A percentile compares a stretch with the other conserved stretches of the same genome.
Conservation (phyloP, 192 early-diverging fungal species). For the Lunasporangiospora selenospora region DNA sequence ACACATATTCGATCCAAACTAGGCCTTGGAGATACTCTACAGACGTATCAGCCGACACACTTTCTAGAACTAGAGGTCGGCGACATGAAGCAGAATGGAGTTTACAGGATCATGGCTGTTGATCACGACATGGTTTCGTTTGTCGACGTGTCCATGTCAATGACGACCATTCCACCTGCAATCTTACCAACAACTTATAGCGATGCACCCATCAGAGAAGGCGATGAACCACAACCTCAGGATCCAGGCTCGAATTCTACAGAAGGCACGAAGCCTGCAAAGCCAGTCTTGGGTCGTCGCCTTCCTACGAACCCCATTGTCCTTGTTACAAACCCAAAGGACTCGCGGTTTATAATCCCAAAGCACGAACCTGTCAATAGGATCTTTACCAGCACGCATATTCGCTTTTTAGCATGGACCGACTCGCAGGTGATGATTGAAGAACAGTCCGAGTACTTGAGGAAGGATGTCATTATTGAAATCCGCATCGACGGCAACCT, state of each 20-base stretch:
- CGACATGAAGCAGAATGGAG: conserved; percentile 89
- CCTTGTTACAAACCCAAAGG: conserved; percentile 89
- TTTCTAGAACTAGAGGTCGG: conserved; percentile 87
- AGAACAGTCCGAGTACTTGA: conserved; percentile 17
- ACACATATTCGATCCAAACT: not conserved
- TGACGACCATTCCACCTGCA: conserved; percentile 62
- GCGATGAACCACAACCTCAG: not conserved
- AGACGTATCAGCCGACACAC: conserved; percentile 70
- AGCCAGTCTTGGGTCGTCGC: conserved; percentile 39
- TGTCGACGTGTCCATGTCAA: conserved; percentile 72
- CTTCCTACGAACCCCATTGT: conserved; percentile 72
- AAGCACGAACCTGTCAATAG: conserved; percentile 72
- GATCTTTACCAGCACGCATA: conserved; percentile 68
- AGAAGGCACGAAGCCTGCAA: conserved; percentile 4
- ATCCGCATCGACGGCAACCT: conserved; percentile 58
- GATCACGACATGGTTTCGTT: conserved; percentile 89
- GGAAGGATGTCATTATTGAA: conserved; percentile 46
- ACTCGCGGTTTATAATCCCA: conserved; percentile 76
- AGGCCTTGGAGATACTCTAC: conserved; percentile 63
- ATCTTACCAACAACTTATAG: conserved; percentile 16
- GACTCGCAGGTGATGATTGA: conserved; percentile 37
- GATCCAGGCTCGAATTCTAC: not conserved
- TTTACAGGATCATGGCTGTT: conserved; percentile 85
- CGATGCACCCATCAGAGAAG: not conserved
- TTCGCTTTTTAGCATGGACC: conserved; percentile 82